Evolutionary conservation across 371 early-diverging fungal genomes (phyloP).

Genomic region (Rhizomucor miehei): DNA sequence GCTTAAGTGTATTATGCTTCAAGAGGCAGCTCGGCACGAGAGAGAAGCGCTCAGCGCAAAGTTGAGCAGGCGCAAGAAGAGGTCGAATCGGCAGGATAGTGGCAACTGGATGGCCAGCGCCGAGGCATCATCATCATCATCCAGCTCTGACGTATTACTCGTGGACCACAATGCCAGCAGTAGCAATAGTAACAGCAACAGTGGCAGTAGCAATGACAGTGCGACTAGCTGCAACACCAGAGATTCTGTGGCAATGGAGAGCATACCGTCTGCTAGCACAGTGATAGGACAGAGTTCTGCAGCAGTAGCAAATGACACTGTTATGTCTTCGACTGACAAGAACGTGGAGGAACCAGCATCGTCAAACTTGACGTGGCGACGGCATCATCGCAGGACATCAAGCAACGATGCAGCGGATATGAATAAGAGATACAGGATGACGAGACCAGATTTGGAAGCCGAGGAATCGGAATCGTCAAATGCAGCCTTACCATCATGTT

Average conservation of each 20-base stretch:
- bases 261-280: no score
- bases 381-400: constrained; percentile 48
- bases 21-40: constrained; percentile 62
- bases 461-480: constrained; percentile 11
- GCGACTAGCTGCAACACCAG: no score
- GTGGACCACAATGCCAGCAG: not conserved
- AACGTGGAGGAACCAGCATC: not conserved
- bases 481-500: constrained; percentile 8
- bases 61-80: constrained; percentile 24
- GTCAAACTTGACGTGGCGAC: constrained; percentile 13
- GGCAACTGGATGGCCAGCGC: not conserved
- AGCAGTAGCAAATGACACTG: not conserved
- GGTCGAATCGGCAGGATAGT: constrained; percentile 1
- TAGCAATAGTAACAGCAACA: constrained; percentile 8
- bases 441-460: constrained; percentile 28
- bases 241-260: no score
- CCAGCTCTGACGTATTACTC: not conserved
- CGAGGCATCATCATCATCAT: constrained; percentile 13
- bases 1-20: constrained; percentile 70
- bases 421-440: constrained; percentile 32
- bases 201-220: no score
- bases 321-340: not conserved
- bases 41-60: constrained; percentile 40
- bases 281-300: no score
- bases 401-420: constrained; percentile 49